These are phyloP conservation scores for Leucosporidium creatinivorum DNA, from an alignment of 768 basidiomycete species.

Conservation along the genomic window DNA sequence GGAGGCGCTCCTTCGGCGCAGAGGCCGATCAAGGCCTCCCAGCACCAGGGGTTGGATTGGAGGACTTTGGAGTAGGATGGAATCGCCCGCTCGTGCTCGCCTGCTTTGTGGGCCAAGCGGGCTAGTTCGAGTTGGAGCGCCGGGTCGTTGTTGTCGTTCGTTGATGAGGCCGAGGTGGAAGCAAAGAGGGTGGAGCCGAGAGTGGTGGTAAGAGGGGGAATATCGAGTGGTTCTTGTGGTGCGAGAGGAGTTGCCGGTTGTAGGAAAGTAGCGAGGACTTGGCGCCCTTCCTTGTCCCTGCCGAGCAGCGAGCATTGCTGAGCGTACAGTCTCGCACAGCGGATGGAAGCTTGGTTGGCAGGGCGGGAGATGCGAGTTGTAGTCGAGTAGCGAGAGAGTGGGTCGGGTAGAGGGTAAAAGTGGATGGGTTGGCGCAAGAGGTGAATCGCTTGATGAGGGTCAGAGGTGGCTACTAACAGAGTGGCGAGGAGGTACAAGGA, in stretches of 20 bases:
- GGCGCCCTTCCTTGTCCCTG: conserved; percentile 61
- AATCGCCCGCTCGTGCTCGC: conserved; percentile 65
- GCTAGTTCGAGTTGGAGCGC: conserved; percentile 70
- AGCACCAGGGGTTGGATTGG: conserved; percentile 65
- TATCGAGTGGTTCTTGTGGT: conserved; percentile 35
- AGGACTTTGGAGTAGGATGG: conserved; percentile 65
- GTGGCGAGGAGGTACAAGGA: conserved; percentile 73
- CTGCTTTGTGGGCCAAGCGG: conserved; percentile 66
- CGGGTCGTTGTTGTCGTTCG: conserved; percentile 39
- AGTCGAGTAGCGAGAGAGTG: background rate
- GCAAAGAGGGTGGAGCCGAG: background rate
- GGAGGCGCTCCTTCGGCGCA: conserved; percentile 61
- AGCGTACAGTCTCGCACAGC: conserved; percentile 72
- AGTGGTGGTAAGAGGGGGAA: background rate
- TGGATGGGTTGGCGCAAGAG: conserved; percentile 47
- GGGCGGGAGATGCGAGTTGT: conserved; percentile 46
- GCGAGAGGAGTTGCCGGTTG: conserved; percentile 54
- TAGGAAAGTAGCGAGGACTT: conserved; percentile 33
- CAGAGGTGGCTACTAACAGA: conserved; percentile 60
- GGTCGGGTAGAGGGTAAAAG: background rate
- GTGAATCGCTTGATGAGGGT: conserved; percentile 63
- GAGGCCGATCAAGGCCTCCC: conserved; percentile 87
- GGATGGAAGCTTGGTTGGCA: conserved; percentile 56
- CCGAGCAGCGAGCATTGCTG: conserved; percentile 66
- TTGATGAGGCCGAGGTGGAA: background rate